These are phyloP conservation scores for Kockiozyma suomiensis DNA, from an alignment of 805 yeast species.

Conservation along the genomic window DNA sequence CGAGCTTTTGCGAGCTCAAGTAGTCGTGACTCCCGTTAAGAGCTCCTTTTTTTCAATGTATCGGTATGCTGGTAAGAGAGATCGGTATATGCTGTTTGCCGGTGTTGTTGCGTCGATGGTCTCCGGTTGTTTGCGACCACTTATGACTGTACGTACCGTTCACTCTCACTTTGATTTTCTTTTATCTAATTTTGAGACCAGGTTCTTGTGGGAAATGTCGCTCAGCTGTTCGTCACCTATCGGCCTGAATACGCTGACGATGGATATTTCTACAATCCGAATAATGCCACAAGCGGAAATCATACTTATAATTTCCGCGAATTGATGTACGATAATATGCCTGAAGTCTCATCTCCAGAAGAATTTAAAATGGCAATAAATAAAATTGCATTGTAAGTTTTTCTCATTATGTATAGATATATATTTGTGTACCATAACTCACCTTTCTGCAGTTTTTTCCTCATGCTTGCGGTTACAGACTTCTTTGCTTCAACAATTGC, in stretches of 20 bases:
- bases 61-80: slow-evolving; percentile 43
- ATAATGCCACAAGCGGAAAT: not conserved
- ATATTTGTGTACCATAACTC: too few relatives aligned
- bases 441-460: slow-evolving; percentile 2
- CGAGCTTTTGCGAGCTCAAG: slow-evolving; percentile 42
- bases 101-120: slow-evolving; percentile 39
- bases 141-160: slow-evolving; percentile 26
- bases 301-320: slow-evolving; percentile 2
- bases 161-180: slow-evolving; percentile 44
- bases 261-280: not conserved
- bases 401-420: too few relatives aligned
- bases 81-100: slow-evolving; percentile 20
- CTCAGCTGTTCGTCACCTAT: slow-evolving; percentile 22
- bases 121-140: slow-evolving; percentile 46
- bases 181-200: slow-evolving; percentile 35
- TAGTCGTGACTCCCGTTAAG: slow-evolving; percentile 30
- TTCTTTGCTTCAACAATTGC: slow-evolving; percentile 33
- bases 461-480: slow-evolving; percentile 17
- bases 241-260: not conserved
- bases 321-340: slow-evolving; percentile 2
- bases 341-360: slow-evolving; percentile 31
- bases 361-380: slow-evolving; percentile 43
- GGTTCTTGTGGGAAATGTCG: slow-evolving; percentile 41
- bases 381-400: slow-evolving; percentile 40
- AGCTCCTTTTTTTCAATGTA: slow-evolving; percentile 39